phyloP scores from a whole-genome alignment of 2,329 filamentous ascomycete genomes.

The Fusarium pseudoanthophilum region DNA sequence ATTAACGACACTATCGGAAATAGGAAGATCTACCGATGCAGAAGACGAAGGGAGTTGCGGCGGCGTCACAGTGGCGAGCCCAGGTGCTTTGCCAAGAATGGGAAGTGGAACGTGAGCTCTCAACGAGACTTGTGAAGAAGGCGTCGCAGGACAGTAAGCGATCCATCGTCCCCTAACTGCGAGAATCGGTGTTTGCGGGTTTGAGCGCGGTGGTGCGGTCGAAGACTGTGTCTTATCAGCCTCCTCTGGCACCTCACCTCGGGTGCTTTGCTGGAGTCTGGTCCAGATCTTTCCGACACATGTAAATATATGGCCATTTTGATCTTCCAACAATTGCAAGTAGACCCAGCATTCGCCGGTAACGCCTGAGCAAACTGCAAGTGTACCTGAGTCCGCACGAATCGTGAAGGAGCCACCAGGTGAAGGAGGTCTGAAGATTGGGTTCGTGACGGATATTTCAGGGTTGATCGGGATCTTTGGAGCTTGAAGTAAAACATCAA shows the following conservation, averaged over 20 bases:
- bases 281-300: conserved; percentile 96
- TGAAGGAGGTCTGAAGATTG: conserved; percentile 73
- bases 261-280: conserved; percentile 72
- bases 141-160: conserved; percentile 78
- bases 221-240: conserved; percentile 53
- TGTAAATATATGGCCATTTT: conserved; percentile 60
- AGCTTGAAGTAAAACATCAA: conserved; percentile 79
- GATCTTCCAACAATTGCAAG: conserved; percentile 58
- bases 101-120: conserved; percentile 72
- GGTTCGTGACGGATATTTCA: conserved; percentile 65
- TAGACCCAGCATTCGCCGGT: conserved; percentile 92
- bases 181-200: conserved; percentile 71
- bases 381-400: conserved; percentile 75
- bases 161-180: conserved; percentile 79
- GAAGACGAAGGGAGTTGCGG: conserved; percentile 75
- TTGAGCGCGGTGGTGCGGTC: conserved; percentile 53
- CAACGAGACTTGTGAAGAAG: conserved; percentile 75
- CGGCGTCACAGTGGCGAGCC: conserved; percentile 70
- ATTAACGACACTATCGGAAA: conserved; percentile 77
- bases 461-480: conserved; percentile 69
- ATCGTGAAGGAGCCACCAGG: conserved; percentile 80
- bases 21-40: conserved; percentile 76
- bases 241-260: conserved; percentile 61
- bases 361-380: conserved; percentile 80
- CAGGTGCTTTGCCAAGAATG: conserved; percentile 63